Evolutionary conservation across 495 filamentous ascomycete species (phyloP), one percentile per base, ranked within the genome.

Genomic region (Penicillium alfredii): DNA sequence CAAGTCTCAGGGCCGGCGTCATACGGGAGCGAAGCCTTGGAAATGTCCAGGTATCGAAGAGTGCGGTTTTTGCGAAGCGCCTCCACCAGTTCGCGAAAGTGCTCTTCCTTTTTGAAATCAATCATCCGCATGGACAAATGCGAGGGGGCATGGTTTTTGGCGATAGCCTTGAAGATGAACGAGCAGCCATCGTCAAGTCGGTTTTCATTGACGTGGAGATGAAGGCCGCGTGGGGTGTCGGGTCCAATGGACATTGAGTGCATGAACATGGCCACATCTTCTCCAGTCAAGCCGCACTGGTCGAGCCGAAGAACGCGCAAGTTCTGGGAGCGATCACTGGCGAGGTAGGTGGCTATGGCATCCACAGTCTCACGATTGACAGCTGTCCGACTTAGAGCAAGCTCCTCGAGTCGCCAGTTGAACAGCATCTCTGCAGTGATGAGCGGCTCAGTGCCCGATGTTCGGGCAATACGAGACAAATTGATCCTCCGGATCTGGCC

Each of bases 61-160:
- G 85, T 80, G 15, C 67, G 81, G 44, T 94, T 94, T 14, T 67
- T 60, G 2, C 78, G 73, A 32, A 96, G 58, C 1, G 92, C 84
- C 30, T 73, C 63, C 8, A 92, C 63, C 22, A 98, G 68, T 30
- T 79, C 63, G 31, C 82, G 75, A 55, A 92, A 96, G 44, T 80
- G 76, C 8, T 71, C 63, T 53, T 93, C 87, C 42, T 82, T 75
- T 37, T 80, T 71, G 54, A 85, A 94, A 50, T 95, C 88, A 15
- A 96, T 75, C 77, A 90, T 84, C 38, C 83, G 73, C 71, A 98
- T 81, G 13, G 78, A 80, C 14, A 98, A 53, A 41, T 77, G 78
- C 12, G 78, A 71, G 4, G 90, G 88, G 0, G 84, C 78, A 28
- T 76, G 50, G 16, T 74, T 72, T 21, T 70, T 55, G 6, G 69